Evolutionary conservation across 495 filamentous ascomycete genomes (phyloP), one percentile per base, ranked within the genome.

Genomic region (Penicillium steckii): DNA sequence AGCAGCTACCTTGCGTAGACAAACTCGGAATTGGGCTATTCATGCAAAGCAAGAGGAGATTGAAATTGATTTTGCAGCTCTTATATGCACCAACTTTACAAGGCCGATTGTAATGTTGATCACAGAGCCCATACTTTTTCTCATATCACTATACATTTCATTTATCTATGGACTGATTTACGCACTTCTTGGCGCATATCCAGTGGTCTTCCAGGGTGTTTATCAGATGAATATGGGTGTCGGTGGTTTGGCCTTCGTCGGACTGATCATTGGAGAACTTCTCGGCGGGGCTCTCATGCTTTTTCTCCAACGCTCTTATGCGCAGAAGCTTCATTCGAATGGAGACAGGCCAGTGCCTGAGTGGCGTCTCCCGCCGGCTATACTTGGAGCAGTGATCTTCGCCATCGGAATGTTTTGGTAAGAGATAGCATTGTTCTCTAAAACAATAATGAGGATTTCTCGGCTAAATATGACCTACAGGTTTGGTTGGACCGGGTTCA

Each of bases 401-500:
- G 72, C 80, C 0, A 64, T 67, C 23, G 80, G 80, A 0, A 55
- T 82, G 12, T 81, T 83, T 65, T 80, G 77, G 72, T 83, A 45
- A 37, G 57, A 41, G 1, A 8, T 41, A 22, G 9, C 33, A 27
- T 5, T 23, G 38, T 8, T 41, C 5, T 17, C 13, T 23, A 17
- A 18, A 12, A 4, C 22, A 8, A 12, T 42, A n/a, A n/a, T n/a
- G n/a, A n/a, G 21, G 10, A 48, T 18, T 54, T 56, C 15, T 4
- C 9, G 35, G 49, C 38, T 30, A 9, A 23, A 0, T 24, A 10
- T 32, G 27, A n/a, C n/a, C n/a, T n/a, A 46, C 18, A 68, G 81
- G 67, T 64, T 73, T 15, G 70, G 66, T 17, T 70, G 66, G 66
- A 66, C 64, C 4, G 66, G 62, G 22, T 64, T 48, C 52, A 49